Conservation (phyloP, 2,329 filamentous ascomycete species). For the Pseudogymnoascus sp. region DNA sequence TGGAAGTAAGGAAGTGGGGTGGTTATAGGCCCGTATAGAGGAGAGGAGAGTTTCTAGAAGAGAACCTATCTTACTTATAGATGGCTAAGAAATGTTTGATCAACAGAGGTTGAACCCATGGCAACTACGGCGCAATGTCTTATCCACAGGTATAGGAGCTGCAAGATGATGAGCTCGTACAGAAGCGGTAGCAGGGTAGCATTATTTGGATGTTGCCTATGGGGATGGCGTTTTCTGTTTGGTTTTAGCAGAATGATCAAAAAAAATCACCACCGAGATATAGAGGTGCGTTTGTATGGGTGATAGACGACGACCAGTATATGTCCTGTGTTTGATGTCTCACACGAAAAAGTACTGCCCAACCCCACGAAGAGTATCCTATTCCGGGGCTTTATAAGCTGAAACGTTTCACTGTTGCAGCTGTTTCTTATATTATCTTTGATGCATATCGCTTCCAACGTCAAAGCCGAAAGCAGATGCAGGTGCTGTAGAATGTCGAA, state of each 20-base stretch:
- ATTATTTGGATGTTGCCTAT: background rate
- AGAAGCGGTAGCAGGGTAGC: background rate
- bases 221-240: background rate
- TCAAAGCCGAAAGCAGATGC: background rate
- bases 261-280: background rate
- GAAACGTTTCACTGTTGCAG: background rate
- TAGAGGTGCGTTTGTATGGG: background rate
- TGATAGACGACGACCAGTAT: background rate
- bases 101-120: background rate
- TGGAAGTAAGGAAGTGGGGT: background rate
- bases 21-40: background rate
- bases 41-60: background rate
- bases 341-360: background rate
- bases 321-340: background rate
- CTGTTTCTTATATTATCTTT: background rate
- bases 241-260: background rate
- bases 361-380: background rate
- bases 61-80: background rate
- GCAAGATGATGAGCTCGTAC: background rate
- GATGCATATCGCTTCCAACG: background rate
- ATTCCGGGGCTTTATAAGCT: background rate
- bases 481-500: background rate
- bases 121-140: background rate
- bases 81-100: background rate
- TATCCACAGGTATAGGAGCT: background rate